Conservation (phyloP, 192 early-diverging fungal genomes). For the Backusella tuberculispora region DNA sequence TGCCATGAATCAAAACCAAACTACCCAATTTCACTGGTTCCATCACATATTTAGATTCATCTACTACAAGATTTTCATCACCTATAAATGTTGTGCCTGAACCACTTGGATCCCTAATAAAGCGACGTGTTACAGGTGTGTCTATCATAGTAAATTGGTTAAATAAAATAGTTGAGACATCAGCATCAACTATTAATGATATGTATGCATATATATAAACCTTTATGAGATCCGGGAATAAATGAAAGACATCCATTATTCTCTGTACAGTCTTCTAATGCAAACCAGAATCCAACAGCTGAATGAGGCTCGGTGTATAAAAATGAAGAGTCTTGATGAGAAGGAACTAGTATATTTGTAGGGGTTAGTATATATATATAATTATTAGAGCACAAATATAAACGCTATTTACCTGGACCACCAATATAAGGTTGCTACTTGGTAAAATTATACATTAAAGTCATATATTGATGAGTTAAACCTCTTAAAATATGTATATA, state of each 20-base stretch:
- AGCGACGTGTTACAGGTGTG: conserved; percentile 62
- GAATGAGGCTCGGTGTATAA: conserved; percentile 87
- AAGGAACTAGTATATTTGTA: conserved; percentile 59
- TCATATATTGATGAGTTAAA: background rate
- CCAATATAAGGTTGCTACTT: conserved; percentile 58
- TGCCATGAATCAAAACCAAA: conserved; percentile 90
- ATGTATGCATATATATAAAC: conserved; percentile 27
- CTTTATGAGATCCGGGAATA: conserved; percentile 82
- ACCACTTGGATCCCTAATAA: conserved; percentile 60
- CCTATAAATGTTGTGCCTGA: conserved; percentile 65
- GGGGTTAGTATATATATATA: background rate
- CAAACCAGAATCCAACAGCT: conserved; percentile 89
- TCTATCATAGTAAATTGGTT: conserved; percentile 30
- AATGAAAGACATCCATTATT: conserved; percentile 89
- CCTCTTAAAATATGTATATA: background rate
- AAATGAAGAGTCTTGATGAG: conserved; percentile 92
- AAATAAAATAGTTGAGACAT: background rate
- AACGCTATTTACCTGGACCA: conserved; percentile 46
- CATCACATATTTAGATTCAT: conserved; percentile 56
- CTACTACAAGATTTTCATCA: conserved; percentile 43
- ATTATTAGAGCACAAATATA: conserved; percentile 51
- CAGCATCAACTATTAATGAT: background rate
- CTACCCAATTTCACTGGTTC: conserved; percentile 69
- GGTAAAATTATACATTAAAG: background rate
- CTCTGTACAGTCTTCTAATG: conserved; percentile 88